Conservation (phyloP, 2,329 filamentous ascomycete species). For the Phoma sp. region DNA sequence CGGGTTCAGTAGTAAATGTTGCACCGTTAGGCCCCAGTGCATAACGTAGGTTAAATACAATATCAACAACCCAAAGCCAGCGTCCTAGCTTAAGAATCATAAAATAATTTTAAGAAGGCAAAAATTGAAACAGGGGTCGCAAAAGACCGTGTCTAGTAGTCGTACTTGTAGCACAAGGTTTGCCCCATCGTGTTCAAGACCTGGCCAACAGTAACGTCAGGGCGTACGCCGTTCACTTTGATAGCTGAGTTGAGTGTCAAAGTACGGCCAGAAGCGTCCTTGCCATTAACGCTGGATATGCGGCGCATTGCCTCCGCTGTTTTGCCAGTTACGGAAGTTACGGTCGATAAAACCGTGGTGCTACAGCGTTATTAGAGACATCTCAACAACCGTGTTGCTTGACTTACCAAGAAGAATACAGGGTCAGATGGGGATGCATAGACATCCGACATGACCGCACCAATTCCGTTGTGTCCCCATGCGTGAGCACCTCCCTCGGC, state of each 20-base stretch:
- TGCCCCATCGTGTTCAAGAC: slow-evolving; percentile 35
- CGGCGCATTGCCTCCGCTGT: slow-evolving; percentile 30
- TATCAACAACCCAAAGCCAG: too few relatives aligned
- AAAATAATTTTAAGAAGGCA: too few relatives aligned
- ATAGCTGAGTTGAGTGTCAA: slow-evolving; percentile 40
- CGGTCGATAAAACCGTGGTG: slow-evolving; percentile 58
- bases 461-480: slow-evolving; percentile 48
- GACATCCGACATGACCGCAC: slow-evolving; percentile 43
- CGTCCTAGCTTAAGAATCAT: too few relatives aligned
- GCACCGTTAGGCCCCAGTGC: too few relatives aligned
- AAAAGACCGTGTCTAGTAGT: slow-evolving; percentile 41
- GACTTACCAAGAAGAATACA: slow-evolving; percentile 21
- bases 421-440: slow-evolving; percentile 46
- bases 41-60: too few relatives aligned
- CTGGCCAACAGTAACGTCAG: slow-evolving; percentile 36
- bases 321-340: slow-evolving; percentile 60
- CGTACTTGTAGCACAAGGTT: slow-evolving; percentile 46
- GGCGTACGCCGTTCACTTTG: slow-evolving; percentile 37
- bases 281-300: slow-evolving; percentile 50
- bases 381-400: too few relatives aligned
- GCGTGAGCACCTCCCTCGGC: slow-evolving; percentile 41
- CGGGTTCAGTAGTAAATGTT: too few relatives aligned
- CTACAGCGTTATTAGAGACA: background rate
- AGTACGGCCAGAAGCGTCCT: slow-evolving; percentile 32
- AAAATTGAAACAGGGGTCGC: too few relatives aligned